phyloP scores from a whole-genome alignment of 805 yeast genomes.

The Barnettozyma siamensis region DNA sequence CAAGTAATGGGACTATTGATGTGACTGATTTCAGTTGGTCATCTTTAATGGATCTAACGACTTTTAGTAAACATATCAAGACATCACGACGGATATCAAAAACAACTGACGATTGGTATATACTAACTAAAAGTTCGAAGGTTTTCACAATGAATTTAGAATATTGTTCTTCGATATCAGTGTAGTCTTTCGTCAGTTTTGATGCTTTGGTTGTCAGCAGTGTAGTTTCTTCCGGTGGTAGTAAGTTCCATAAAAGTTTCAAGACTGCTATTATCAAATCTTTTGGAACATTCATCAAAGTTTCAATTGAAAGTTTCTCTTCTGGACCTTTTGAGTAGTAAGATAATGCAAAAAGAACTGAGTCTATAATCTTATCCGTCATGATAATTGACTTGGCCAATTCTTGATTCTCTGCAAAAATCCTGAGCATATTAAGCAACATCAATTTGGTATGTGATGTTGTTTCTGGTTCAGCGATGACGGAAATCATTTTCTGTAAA shows the following conservation, averaged over 20 bases:
- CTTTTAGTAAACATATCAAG: slow-evolving; percentile 47
- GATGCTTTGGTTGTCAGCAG: slow-evolving; percentile 19
- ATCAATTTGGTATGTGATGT: slow-evolving; percentile 27
- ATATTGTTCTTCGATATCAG: slow-evolving; percentile 23
- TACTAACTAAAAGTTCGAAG: slow-evolving; percentile 49
- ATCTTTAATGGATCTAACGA: slow-evolving; percentile 36
- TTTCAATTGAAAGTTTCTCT: slow-evolving; percentile 48
- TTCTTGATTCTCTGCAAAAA: slow-evolving; percentile 33
- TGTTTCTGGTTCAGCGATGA: slow-evolving; percentile 27
- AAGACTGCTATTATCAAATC: slow-evolving; percentile 53
- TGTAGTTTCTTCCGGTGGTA: slow-evolving; percentile 43
- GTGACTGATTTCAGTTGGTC: slow-evolving; percentile 27
- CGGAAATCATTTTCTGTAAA: slow-evolving; percentile 27
- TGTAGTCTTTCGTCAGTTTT: slow-evolving; percentile 17
- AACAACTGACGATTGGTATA: slow-evolving; percentile 71
- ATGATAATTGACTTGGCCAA: slow-evolving; percentile 40
- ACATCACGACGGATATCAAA: slow-evolving; percentile 54
- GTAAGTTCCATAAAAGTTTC: slow-evolving; percentile 46
- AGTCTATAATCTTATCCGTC: slow-evolving; percentile 42
- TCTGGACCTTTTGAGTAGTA: slow-evolving; percentile 36
- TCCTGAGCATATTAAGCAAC: slow-evolving; percentile 38
- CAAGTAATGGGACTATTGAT: slow-evolving; percentile 43
- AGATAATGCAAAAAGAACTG: slow-evolving; percentile 44
- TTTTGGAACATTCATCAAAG: slow-evolving; percentile 68
- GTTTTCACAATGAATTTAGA: slow-evolving; percentile 38